phyloP scores from a whole-genome alignment of 345 rosid genomes.

The Eucalyptus polyanthemos region DNA sequence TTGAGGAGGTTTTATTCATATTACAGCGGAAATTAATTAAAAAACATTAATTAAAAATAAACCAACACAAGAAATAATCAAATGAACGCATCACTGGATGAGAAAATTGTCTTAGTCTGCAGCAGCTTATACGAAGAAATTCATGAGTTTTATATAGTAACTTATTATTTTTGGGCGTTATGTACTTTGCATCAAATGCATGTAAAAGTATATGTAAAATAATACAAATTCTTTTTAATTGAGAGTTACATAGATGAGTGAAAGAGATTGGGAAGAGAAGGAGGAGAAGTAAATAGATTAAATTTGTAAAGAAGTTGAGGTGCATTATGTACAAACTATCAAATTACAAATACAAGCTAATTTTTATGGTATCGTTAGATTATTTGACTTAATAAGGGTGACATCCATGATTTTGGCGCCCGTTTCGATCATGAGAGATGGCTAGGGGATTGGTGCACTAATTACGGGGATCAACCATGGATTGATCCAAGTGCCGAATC shows the following conservation, averaged over 20 bases:
- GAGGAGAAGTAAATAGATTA: not conserved
- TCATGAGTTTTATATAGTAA: not conserved
- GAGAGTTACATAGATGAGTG: not conserved
- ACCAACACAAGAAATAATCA: not conserved
- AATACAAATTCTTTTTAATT: not conserved
- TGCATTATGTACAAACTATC: not conserved
- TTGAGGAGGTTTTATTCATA: not conserved
- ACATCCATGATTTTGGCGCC: too few species aligned
- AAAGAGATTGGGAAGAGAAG: not conserved
- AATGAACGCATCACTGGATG: not conserved
- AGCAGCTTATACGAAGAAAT: not conserved
- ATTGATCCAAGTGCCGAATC: too few species aligned
- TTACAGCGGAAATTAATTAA: not conserved
- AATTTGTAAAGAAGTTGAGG: not conserved
- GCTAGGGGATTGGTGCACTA: too few species aligned
- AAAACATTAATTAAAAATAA: not conserved
- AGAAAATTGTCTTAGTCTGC: not conserved
- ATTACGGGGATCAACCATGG: too few species aligned
- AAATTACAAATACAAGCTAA: not conserved
- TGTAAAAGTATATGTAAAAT: not conserved
- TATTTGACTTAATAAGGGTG: not conserved
- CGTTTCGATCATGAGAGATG: too few species aligned
- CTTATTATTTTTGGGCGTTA: not conserved
- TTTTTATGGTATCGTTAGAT: not conserved
- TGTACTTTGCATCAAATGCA: not conserved